A percentile compares a stretch with the other conserved stretches of the same genome.
Conservation (phyloP, 768 basidiomycete genomes). For the Agaricus subrufescens region DNA sequence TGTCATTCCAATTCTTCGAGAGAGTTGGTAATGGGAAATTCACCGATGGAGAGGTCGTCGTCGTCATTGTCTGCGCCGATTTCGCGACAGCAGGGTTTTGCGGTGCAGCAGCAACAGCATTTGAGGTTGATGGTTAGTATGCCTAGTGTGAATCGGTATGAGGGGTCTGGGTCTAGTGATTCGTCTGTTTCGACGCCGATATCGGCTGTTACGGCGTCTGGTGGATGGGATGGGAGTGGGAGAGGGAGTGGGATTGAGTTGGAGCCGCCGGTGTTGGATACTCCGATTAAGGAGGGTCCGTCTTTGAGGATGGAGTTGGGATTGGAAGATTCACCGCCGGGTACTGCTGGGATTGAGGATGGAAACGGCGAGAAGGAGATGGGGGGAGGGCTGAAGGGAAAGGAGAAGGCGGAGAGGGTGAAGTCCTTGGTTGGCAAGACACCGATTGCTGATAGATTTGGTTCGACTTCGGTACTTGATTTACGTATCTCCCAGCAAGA, state of each 20-base stretch:
- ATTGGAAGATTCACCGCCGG: conserved; percentile 27
- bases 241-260: conserved; percentile 28
- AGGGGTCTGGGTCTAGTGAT: conserved; percentile 35
- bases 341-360: conserved; percentile 13
- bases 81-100: no score
- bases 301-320: conserved; percentile 38
- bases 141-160: conserved; percentile 12
- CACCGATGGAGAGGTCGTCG: background rate
- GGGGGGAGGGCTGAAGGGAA: background rate
- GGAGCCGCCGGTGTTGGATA: conserved; percentile 51
- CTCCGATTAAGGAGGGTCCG: conserved; percentile 51
- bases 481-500: background rate
- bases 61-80: background rate
- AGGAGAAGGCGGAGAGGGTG: conserved; percentile 13
- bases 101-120: no score
- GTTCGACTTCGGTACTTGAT: conserved; percentile 19
- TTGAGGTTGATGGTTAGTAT: conserved; percentile 2
- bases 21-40: background rate
- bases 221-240: conserved; percentile 15
- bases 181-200: conserved; percentile 46
- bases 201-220: conserved; percentile 58
- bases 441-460: conserved; percentile 33
- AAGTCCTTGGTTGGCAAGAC: conserved; percentile 20
- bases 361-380: no score
- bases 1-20: no score